Conservation (phyloP, 1,284 basidiomycete species). For the Marasmius tenuissimus region DNA sequence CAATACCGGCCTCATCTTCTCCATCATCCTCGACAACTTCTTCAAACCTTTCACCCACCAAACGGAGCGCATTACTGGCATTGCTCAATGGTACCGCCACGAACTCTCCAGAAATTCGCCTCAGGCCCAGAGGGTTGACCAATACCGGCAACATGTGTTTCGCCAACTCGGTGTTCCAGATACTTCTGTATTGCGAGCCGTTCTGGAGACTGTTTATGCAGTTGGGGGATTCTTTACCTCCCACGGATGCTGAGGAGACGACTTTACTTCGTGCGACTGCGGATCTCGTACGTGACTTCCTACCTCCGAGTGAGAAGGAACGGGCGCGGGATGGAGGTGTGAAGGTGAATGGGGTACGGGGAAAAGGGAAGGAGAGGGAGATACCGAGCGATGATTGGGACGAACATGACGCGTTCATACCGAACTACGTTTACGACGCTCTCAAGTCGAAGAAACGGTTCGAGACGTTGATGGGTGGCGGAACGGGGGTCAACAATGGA, state of each 20-base stretch:
- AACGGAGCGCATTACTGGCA: conserved; percentile 47
- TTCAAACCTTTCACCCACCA: conserved; percentile 31
- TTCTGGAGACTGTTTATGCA: conserved; percentile 83
- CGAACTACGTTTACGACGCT: conserved; percentile 92
- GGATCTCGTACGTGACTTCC: conserved; percentile 82
- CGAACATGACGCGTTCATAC: conserved; percentile 71
- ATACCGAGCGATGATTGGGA: conserved; percentile 28
- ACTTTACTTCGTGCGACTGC: conserved; percentile 86
- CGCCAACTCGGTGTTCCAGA: conserved; percentile 92
- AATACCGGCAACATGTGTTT: conserved; percentile 99
- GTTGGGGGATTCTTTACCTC: conserved; percentile 45
- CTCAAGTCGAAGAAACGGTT: conserved; percentile 95
- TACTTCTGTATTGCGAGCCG: conserved; percentile 85
- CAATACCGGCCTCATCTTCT: conserved; percentile 48
- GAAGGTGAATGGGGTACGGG: conserved; percentile 29
- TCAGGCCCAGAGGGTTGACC: conserved; percentile 77
- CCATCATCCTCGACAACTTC: conserved; percentile 20
- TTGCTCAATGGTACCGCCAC: conserved; percentile 40
- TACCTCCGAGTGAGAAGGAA: conserved; percentile 20
- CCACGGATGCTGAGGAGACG: conserved; percentile 45
- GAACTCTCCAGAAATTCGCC: conserved; percentile 23
- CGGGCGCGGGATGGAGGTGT: conserved; percentile 21
- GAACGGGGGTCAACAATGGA: conserved; percentile 44
- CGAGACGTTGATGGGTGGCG: conserved; percentile 83
- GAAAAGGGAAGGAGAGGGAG: conserved; percentile 38